phyloP scores from a whole-genome alignment of 2,329 filamentous ascomycete genomes.

The Colletotrichum viniferum region DNA sequence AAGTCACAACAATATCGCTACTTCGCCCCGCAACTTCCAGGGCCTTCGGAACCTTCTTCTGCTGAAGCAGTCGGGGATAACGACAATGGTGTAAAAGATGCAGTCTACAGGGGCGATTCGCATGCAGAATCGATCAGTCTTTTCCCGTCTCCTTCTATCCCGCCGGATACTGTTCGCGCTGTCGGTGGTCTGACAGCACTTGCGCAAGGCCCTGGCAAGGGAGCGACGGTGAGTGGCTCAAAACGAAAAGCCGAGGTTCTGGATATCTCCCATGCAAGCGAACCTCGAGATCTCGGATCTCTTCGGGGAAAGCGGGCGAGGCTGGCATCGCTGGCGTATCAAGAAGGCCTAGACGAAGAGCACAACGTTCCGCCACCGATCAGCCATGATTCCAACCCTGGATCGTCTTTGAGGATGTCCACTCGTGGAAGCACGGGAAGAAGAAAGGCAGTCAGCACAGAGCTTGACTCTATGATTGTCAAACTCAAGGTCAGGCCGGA shows the following conservation, averaged over 20 bases:
- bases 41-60: neutral
- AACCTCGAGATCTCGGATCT: neutral
- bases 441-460: neutral
- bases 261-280: neutral
- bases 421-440: neutral
- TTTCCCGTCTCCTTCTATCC: neutral
- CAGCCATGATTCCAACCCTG: neutral
- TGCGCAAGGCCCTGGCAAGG: conserved; percentile 1
- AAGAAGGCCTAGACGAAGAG: neutral
- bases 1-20: conserved; percentile 20
- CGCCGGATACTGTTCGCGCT: neutral
- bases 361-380: neutral
- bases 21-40: neutral
- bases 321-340: neutral
- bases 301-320: neutral
- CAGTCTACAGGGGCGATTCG: too few species aligned
- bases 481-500: conserved; percentile 5
- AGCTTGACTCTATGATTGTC: neutral
- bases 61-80: neutral
- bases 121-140: neutral
- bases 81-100: neutral
- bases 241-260: conserved; percentile 8
- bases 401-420: neutral
- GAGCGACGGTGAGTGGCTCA: neutral
- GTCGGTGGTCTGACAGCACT: conserved; percentile 3